phyloP scores from a whole-genome alignment of 805 yeast species.

The Kodamaea leandrae region DNA sequence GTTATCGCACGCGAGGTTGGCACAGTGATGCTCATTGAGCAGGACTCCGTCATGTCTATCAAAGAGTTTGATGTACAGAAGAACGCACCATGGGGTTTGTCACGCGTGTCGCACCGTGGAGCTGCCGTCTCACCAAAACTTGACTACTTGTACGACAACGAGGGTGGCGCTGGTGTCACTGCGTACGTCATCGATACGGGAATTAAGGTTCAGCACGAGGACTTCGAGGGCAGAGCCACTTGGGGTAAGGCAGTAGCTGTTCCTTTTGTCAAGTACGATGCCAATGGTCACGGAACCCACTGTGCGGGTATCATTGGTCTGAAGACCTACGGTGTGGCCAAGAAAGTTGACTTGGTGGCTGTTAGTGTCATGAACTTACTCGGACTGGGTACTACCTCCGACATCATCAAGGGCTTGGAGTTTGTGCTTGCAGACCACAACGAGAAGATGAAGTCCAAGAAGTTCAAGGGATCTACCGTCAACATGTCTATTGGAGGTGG shows the following conservation, averaged over 20 bases:
- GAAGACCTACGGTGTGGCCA: slow-evolving; percentile 78
- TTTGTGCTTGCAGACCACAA: slow-evolving; percentile 40
- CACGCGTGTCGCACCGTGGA: slow-evolving; percentile 35
- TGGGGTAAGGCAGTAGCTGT: slow-evolving; percentile 50
- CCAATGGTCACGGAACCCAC: slow-evolving; percentile 92
- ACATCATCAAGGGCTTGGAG: slow-evolving; percentile 44
- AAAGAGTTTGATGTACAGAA: slow-evolving; percentile 32
- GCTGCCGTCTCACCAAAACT: slow-evolving; percentile 22
- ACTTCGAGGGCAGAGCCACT: slow-evolving; percentile 59
- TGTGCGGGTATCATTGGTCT: slow-evolving; percentile 90
- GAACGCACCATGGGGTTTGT: slow-evolving; percentile 43
- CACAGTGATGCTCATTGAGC: slow-evolving; percentile 22
- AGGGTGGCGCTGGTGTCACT: slow-evolving; percentile 51
- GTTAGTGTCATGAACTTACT: slow-evolving; percentile 40
- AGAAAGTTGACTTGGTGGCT: slow-evolving; percentile 44
- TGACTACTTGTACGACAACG: slow-evolving; percentile 42
- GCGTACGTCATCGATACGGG: slow-evolving; percentile 89
- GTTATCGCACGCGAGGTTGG: slow-evolving; percentile 13
- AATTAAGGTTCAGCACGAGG: slow-evolving; percentile 56
- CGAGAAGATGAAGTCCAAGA: slow-evolving; percentile 47
- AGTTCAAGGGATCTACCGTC: slow-evolving; percentile 81
- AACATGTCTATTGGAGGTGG: slow-evolving; percentile 97
- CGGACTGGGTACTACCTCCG: slow-evolving; percentile 41
- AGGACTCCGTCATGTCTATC: slow-evolving; percentile 20
- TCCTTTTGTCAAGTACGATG: slow-evolving; percentile 48